A percentile compares a stretch with the other conserved stretches of the same genome.
phyloP scores from a whole-genome alignment of 371 early-diverging fungal genomes.

The Apophysomyces elegans region DNA sequence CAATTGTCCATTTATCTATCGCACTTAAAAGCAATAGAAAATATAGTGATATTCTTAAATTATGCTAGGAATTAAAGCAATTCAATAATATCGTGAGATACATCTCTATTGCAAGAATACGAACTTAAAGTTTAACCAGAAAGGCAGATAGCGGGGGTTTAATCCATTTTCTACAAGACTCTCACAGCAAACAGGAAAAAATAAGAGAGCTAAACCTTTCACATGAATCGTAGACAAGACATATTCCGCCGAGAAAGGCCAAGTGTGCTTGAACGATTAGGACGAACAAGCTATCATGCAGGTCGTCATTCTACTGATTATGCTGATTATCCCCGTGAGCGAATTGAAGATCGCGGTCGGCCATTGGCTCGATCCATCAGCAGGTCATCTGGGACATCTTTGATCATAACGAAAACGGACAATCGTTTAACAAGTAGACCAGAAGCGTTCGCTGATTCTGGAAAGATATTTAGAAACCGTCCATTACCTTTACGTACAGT shows the following conservation, averaged over 20 bases:
- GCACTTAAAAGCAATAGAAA: too few relatives aligned
- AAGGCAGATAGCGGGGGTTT: too few relatives aligned
- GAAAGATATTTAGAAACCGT: neutral
- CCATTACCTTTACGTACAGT: neutral
- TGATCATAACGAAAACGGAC: neutral
- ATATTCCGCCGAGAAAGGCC: slow-evolving; percentile 6
- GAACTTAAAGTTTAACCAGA: too few relatives aligned
- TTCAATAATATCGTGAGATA: too few relatives aligned
- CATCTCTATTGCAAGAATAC: too few relatives aligned
- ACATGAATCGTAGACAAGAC: slow-evolving; percentile 7
- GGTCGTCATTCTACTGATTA: neutral
- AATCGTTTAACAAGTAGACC: neutral
- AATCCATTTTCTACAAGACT: neutral
- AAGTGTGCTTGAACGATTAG: slow-evolving; percentile 1
- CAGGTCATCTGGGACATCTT: neutral
- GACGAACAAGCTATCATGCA: neutral
- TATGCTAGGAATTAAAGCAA: too few relatives aligned
- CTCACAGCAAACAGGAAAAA: neutral
- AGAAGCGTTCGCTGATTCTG: neutral
- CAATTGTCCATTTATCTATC: too few relatives aligned
- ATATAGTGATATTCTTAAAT: too few relatives aligned
- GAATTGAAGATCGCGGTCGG: slow-evolving; percentile 3
- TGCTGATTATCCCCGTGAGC: neutral
- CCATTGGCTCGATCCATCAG: neutral
- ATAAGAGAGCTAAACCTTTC: neutral